Percentiles rank a stretch among this genome's conserved stretches.
Conservation (phyloP, 257 asterid genomes). For the Gentiana dahurica region DNA sequence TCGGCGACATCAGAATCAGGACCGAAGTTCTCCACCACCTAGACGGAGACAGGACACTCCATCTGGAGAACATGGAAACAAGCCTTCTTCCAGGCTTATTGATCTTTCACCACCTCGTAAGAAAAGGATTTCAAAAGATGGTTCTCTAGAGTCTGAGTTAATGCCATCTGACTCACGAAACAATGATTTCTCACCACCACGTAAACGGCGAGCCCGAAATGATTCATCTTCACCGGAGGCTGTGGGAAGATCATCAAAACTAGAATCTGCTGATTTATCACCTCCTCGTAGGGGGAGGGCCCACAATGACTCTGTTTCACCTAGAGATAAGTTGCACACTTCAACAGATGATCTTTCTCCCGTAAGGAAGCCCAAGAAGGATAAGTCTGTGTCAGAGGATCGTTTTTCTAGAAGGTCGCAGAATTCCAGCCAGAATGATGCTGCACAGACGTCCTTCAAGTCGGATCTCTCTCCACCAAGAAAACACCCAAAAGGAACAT, state of each 20-base stretch:
- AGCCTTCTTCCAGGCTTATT: constrained; percentile 4
- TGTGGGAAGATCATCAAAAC: constrained; percentile 7
- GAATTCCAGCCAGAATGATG: constrained; percentile 7
- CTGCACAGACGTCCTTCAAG: constrained; percentile 12
- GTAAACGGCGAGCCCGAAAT: constrained; percentile 8
- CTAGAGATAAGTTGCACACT: constrained; percentile 17
- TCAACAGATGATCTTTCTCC: constrained; percentile 40
- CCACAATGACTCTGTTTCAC: constrained; percentile 49
- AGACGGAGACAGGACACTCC: constrained; percentile 16
- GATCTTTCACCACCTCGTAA: constrained; percentile 48
- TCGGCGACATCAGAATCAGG: constrained; percentile 9
- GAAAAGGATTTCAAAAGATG: constrained; percentile 30
- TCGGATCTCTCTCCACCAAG: constrained; percentile 85
- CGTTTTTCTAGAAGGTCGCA: constrained; percentile 14
- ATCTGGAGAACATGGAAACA: constrained; percentile 15
- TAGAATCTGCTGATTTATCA: constrained; percentile 14
- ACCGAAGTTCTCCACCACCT: constrained; percentile 12
- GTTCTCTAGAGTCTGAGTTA: constrained; percentile 32
- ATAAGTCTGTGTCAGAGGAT: constrained; percentile 14
- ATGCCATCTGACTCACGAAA: constrained; percentile 13
- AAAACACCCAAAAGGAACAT: constrained; percentile 31
- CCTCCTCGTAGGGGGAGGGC: constrained; percentile 24
- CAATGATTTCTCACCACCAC: constrained; percentile 35
- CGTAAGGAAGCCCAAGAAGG: constrained; percentile 43
- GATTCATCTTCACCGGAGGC: constrained; percentile 25